These are phyloP conservation scores for Penicillium parvum DNA, from an alignment of 495 filamentous ascomycete species.

Conservation along the genomic window DNA sequence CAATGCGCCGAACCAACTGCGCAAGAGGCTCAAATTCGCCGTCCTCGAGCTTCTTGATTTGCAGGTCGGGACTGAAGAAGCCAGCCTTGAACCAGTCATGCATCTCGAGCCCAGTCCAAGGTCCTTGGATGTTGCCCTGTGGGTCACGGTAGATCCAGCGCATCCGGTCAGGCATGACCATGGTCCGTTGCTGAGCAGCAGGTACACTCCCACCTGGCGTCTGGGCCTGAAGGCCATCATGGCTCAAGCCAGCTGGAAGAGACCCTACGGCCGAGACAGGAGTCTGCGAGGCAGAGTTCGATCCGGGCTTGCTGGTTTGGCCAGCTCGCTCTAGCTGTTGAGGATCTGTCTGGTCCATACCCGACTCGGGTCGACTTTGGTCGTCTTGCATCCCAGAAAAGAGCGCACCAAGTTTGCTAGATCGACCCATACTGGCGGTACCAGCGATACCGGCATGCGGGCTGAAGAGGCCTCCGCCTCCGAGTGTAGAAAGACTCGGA, in stretches of 20 bases:
- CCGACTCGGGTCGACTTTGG: conserved; percentile 46
- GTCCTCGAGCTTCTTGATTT: conserved; percentile 92
- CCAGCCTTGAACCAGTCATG: conserved; percentile 99
- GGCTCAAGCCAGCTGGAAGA: conserved; percentile 29
- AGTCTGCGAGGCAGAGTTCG: conserved; percentile 36
- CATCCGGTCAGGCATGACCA: conserved; percentile 99
- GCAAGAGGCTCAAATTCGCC: conserved; percentile 93
- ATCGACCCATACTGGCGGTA: conserved; percentile 58
- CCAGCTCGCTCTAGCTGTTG: conserved; percentile 26
- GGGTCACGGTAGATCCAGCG: conserved; percentile 97
- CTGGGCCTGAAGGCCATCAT: conserved; percentile 28
- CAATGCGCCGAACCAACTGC: conserved; percentile 90
- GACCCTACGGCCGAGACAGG: conserved; percentile 44
- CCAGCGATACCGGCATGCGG: conserved; percentile 43
- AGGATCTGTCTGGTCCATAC: conserved; percentile 32
- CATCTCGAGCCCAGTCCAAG: conserved; percentile 96
- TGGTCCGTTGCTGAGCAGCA: conserved; percentile 70
- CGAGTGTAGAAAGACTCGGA: conserved; percentile 60
- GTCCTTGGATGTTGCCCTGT: conserved; percentile 84
- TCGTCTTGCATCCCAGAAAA: conserved; percentile 89
- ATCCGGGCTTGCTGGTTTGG: conserved; percentile 28
- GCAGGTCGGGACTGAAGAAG: conserved; percentile 90
- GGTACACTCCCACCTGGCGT: conserved; percentile 53
- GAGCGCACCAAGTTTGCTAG: conserved; percentile 79
- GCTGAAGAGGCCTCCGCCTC: conserved; percentile 52